These are phyloP conservation scores for Sonneratia alba DNA, from an alignment of 345 rosid species.

Conservation along the genomic window DNA sequence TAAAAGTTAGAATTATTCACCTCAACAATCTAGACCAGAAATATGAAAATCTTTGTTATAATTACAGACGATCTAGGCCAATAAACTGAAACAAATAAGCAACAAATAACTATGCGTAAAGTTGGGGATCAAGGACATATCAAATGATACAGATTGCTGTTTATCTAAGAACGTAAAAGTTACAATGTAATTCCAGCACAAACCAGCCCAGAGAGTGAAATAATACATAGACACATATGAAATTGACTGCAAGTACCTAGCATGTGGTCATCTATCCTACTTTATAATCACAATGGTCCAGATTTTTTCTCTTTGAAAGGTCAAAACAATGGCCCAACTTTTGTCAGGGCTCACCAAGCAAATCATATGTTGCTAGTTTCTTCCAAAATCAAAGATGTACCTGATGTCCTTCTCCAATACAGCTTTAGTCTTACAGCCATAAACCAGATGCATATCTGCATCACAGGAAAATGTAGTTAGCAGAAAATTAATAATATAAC, in stretches of 20 bases:
- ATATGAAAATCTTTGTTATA: background rate
- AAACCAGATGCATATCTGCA: background rate
- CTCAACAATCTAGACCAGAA: background rate
- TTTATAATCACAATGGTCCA: background rate
- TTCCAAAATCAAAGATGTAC: background rate
- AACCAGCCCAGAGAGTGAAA: background rate
- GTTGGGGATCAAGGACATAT: background rate
- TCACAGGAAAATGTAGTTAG: background rate
- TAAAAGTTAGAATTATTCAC: background rate
- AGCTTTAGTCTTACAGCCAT: background rate
- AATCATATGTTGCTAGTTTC: background rate
- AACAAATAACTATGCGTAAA: background rate
- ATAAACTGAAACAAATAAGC: conserved; percentile 13
- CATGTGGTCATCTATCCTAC: too few species aligned
- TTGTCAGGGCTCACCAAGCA: background rate
- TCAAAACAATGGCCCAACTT: background rate
- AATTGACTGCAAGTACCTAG: background rate
- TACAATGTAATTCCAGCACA: background rate
- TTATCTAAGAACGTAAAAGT: background rate
- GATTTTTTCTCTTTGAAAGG: background rate
- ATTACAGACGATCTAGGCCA: conserved; percentile 1
- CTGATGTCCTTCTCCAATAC: background rate
- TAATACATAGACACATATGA: background rate
- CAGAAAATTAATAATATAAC: background rate
- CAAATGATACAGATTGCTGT: background rate